Conservation (phyloP, 805 yeast species). For the Ogataea nitratoaversa region DNA sequence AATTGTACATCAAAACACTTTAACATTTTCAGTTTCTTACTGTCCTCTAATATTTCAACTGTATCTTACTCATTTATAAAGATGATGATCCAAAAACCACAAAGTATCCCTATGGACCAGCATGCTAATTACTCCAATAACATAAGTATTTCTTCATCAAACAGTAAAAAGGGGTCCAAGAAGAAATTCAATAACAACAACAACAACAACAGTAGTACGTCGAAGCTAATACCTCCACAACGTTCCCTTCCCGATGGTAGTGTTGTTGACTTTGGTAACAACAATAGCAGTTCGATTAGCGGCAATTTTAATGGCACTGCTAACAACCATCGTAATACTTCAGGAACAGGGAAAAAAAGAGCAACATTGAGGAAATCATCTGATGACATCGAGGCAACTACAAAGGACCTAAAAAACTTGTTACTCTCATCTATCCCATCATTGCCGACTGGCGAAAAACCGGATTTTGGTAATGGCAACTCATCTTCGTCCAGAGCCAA, state of each 20-base stretch:
- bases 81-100: constrained; percentile 23
- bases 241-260: constrained; percentile 28
- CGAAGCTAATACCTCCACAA: constrained; percentile 24
- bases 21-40: too few relatives aligned
- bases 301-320: constrained; percentile 12
- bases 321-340: constrained; percentile 4
- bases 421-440: constrained; percentile 16
- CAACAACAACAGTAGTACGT: constrained; percentile 8
- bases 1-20: too few relatives aligned
- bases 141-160: constrained; percentile 1
- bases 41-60: too few relatives aligned
- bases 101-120: constrained; percentile 19
- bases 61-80: too few relatives aligned
- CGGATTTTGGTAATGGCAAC: constrained; percentile 11
- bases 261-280: constrained; percentile 25
- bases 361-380: constrained; percentile 15
- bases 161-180: constrained; percentile 20
- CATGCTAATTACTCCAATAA: constrained; percentile 2
- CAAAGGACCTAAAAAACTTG: constrained; percentile 19
- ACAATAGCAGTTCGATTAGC: constrained; percentile 8
- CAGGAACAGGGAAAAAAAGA: constrained; percentile 14
- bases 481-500: not conserved
- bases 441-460: constrained; percentile 18
- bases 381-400: constrained; percentile 18
- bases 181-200: constrained; percentile 29